These are phyloP conservation scores for Nothophytophthora sp. DNA, from an alignment of 352 stramenopile species.

Conservation along the genomic window DNA sequence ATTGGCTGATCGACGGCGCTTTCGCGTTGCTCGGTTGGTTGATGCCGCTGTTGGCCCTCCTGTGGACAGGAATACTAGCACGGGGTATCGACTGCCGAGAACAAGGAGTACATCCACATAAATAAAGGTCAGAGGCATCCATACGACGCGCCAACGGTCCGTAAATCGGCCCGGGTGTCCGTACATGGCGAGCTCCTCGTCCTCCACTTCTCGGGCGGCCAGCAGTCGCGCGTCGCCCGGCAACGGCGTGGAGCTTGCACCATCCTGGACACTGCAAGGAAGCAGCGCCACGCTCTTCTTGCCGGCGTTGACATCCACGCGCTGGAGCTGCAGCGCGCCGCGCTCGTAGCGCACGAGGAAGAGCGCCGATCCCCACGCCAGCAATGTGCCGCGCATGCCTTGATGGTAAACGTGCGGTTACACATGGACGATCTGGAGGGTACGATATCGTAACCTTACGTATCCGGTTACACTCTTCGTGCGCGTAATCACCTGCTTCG, in stretches of 20 bases:
- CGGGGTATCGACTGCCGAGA: slow-evolving; percentile 21
- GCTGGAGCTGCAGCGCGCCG: slow-evolving; percentile 22
- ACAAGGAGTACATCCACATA: background rate
- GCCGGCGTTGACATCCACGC: slow-evolving; percentile 14
- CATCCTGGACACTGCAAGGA: slow-evolving; percentile 6
- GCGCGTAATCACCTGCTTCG: too few species aligned
- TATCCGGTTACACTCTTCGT: background rate
- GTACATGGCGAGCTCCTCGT: slow-evolving; percentile 39
- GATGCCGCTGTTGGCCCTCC: background rate
- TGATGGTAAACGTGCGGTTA: background rate
- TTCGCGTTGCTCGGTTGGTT: background rate
- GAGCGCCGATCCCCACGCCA: slow-evolving; percentile 26
- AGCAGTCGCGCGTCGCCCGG: slow-evolving; percentile 33
- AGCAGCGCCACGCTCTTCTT: slow-evolving; percentile 21
- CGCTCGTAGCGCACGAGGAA: slow-evolving; percentile 28
- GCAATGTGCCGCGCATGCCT: slow-evolving; percentile 19
- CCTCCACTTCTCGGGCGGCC: slow-evolving; percentile 39
- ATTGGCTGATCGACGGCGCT: slow-evolving; percentile 13
- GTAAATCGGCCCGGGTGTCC: slow-evolving; percentile 5
- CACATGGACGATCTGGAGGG: too few species aligned
- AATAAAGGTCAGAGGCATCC: background rate
- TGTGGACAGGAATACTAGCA: slow-evolving; percentile 24
- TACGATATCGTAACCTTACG: too few species aligned
- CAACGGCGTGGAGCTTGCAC: slow-evolving; percentile 7
- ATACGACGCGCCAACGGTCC: background rate